Evolutionary conservation across 768 basidiomycete species (phyloP).

Genomic region (Auriscalpium vulgare): DNA sequence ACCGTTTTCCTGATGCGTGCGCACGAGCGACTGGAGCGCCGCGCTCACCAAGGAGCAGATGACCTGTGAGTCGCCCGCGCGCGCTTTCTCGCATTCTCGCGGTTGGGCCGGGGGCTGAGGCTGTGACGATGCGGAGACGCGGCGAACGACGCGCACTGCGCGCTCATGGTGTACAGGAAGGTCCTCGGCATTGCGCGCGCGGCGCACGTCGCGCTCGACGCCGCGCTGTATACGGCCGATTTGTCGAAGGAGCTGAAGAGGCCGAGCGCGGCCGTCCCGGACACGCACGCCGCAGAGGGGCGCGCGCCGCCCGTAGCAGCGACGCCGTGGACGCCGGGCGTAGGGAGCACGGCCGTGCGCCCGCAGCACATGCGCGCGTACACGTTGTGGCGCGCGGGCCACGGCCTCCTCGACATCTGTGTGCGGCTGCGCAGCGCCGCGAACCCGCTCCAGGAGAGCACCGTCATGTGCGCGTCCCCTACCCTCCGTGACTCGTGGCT

Average conservation of each 20-base stretch:
- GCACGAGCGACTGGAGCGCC: conserved; percentile 40
- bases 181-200: conserved; percentile 26
- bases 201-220: conserved; percentile 14
- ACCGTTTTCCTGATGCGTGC: conserved; percentile 17
- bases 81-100: not conserved
- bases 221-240: conserved; percentile 20
- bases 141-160: conserved; percentile 44
- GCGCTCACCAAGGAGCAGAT: conserved; percentile 30
- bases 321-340: not conserved
- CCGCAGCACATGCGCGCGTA: conserved; percentile 38
- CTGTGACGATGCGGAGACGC: conserved; percentile 28
- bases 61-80: conserved; percentile 24
- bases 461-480: conserved; percentile 37
- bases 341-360: conserved; percentile 11
- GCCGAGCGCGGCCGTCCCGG: not conserved
- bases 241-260: conserved; percentile 14
- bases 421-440: conserved; percentile 25
- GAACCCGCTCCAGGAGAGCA: conserved; percentile 36
- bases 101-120: not conserved
- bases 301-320: conserved; percentile 1
- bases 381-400: conserved; percentile 32
- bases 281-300: not conserved
- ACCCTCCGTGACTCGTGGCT: not conserved
- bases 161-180: conserved; percentile 34
- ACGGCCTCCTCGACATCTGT: conserved; percentile 32